Evolutionary conservation across 169 alveolate species (phyloP), one percentile per base, ranked within the genome.

Genomic region (Eimeria tenella): DNA sequence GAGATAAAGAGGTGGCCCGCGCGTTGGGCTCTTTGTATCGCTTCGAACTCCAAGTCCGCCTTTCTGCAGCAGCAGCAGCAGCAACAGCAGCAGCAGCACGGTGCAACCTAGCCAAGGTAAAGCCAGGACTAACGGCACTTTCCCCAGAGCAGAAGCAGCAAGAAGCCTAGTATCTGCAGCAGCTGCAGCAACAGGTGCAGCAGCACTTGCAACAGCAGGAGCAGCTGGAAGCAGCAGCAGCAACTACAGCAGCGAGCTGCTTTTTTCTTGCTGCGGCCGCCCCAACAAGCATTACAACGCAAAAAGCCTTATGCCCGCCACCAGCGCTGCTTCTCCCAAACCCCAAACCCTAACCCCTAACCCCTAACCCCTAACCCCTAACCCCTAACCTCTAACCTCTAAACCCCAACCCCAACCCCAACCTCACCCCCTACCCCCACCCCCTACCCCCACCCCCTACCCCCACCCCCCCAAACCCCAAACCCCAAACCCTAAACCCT

Each of bases 21-120:
- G 5, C 23, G n/a, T 50, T 93, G 95, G 6, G 95, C 95, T 65
- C 95, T 63, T 84, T 65, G 56, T 53, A 93, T 93, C 63, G 95
- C 95, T 23, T 93, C 95, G 49, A 63, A 63, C 68, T 91, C 90
- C 3, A 92, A 63, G 23, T 73, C 87, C 21, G 87, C 62, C 17
- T 65, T 5, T 19, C 95, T 93, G 58, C 6, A 62, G 42, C 17
- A 92, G 73, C 55, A 25, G 9, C n/a, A n/a, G n/a, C n/a, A n/a
- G n/a, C n/a, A n/a, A n/a, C n/a, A n/a, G n/a, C n/a, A n/a, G n/a
- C n/a, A n/a, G 15, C 55, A 25, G 13, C 9, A 73, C 49, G 73
- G 19, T 17, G 19, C 19, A 19, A 19, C 73, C 73, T 63, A 63
- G 73, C 73, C 17, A 63, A 63, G 19, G 73, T 63, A 19, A 63